Evolutionary conservation across 768 basidiomycete species (phyloP).

Genomic region (Amanita pallidorosea): DNA sequence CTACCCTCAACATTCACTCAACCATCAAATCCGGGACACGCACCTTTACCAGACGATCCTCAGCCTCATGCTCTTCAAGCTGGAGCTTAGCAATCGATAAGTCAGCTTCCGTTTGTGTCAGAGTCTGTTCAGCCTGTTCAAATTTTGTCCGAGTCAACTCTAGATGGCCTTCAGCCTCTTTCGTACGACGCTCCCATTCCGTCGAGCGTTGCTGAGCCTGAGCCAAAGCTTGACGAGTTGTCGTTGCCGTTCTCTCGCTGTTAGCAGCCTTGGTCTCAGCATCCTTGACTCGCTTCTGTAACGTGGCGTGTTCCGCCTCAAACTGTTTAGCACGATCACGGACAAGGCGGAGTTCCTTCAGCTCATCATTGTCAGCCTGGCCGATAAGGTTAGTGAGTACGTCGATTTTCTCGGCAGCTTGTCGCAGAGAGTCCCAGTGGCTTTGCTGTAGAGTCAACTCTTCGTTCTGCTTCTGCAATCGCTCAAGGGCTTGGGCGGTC

Average conservation of each 20-base stretch:
- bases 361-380: conserved; percentile 59
- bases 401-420: conserved; percentile 65
- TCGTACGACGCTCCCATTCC: conserved; percentile 76
- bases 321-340: conserved; percentile 55
- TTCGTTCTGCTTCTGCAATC: conserved; percentile 53
- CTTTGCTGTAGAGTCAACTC: conserved; percentile 48
- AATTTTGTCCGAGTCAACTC: conserved; percentile 48
- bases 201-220: conserved; percentile 69
- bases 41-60: conserved; percentile 61
- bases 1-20: not conserved
- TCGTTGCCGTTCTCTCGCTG: conserved; percentile 46
- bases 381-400: conserved; percentile 48
- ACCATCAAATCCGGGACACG: not conserved
- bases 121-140: conserved; percentile 57
- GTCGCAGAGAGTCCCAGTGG: conserved; percentile 73
- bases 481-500: conserved; percentile 34
- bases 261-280: conserved; percentile 51
- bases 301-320: conserved; percentile 53
- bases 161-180: conserved; percentile 56
- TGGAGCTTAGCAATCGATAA: conserved; percentile 56
- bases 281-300: conserved; percentile 69
- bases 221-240: conserved; percentile 51
- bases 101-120: conserved; percentile 60
- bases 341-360: conserved; percentile 55
- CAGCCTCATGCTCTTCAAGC: conserved; percentile 66